Base-by-base conservation (phyloP, 345 rosid species). In the Cardamine occulta region DNA sequence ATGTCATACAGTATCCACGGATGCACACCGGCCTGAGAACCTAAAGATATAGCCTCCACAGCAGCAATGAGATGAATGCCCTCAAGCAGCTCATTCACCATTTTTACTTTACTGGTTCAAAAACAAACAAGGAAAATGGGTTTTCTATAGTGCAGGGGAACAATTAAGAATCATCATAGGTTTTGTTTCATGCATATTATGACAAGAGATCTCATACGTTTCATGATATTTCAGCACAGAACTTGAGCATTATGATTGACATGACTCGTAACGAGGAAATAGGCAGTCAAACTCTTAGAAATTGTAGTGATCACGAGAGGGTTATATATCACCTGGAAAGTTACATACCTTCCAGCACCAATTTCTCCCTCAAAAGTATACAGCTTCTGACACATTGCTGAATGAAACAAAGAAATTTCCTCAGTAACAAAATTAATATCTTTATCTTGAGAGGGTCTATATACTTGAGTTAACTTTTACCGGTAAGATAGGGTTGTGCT, bases 1-100 rank as follows among this genome's bases (percentile, higher is more conserved):
- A 94, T 94, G 83, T 94, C 86, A 76, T 94, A 94, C 78, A 91
- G 81, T 65, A 94, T 91, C 95, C 93, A 88, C 15, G 98, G 98
- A 86, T 94, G 93, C 69, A 90, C 84, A 61, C 88, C 88, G 19
- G 86, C 89, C 71, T 85, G 82, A 35, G 86, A 76, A 75, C 93
- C 90, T 64, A 94, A 84, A 67, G 89, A 83, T 77, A 94, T 86
- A 70, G 97, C 98, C 79, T 94, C 98, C 81, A 87, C 84, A 18
- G 98, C 84, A 64, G 96, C 96, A 78, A 89, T 83, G 73, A 91
- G 82, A 86, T 94, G 96, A 77, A 94, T 86, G 62, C 93, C 96
- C 87, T 87, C 87, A 17, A 94, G 97, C 78, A 91, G 80, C 76
- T 89, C 95, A 59, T 73, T 85, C 44, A 94, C 96, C 90, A 89